Evolutionary conservation across 495 filamentous ascomycete species (phyloP).

Genomic region (Podospora anserina): DNA sequence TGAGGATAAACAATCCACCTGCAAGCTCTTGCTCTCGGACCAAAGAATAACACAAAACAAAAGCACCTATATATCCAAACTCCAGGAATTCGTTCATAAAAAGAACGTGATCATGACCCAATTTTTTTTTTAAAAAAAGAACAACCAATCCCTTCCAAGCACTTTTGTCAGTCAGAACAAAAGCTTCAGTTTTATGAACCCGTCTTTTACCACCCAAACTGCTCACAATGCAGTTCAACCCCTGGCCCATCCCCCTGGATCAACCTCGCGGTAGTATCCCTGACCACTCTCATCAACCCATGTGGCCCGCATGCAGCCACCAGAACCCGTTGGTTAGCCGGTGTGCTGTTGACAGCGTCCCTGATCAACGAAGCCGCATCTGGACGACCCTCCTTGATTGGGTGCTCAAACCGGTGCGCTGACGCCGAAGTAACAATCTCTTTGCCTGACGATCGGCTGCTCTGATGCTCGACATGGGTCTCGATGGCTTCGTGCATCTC

Average conservation of each 20-base stretch:
- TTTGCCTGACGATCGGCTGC: constrained; percentile 9
- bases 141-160: no score
- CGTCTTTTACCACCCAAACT: constrained; percentile 50
- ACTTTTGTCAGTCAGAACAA: not conserved
- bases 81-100: not conserved
- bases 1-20: not conserved
- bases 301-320: constrained; percentile 53
- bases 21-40: not conserved
- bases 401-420: constrained; percentile 16
- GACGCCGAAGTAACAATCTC: constrained; percentile 15
- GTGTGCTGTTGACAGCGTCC: constrained; percentile 38
- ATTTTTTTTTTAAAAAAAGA: no score
- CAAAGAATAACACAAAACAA: not conserved
- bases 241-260: constrained; percentile 49
- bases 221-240: constrained; percentile 53
- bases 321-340: constrained; percentile 42
- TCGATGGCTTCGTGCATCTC: constrained; percentile 22
- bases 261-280: constrained; percentile 49
- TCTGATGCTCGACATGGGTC: constrained; percentile 27
- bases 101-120: not conserved
- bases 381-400: constrained; percentile 40
- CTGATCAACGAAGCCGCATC: constrained; percentile 42
- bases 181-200: not conserved
- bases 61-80: not conserved
- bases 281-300: constrained; percentile 45